phyloP scores from a whole-genome alignment of 2,329 filamentous ascomycete species.

The Fusarium pilosicola region DNA sequence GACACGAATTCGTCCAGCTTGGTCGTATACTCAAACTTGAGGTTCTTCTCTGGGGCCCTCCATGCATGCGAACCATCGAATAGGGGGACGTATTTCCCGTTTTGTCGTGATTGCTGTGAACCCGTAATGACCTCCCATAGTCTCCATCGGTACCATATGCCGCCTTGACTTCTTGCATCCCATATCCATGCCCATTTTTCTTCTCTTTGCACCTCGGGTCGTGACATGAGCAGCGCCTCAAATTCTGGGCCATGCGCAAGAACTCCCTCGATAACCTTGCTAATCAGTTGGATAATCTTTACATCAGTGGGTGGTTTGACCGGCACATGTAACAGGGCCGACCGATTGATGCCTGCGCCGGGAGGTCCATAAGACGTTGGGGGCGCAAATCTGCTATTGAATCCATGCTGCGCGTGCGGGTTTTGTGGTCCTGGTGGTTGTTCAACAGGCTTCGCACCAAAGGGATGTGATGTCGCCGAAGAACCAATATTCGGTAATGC shows the following conservation, averaged over 20 bases:
- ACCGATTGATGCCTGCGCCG: constrained; percentile 55
- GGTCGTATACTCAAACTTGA: constrained; percentile 86
- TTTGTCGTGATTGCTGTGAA: constrained; percentile 56
- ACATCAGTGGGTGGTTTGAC: constrained; percentile 82
- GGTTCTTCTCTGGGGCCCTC: constrained; percentile 75
- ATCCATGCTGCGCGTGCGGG: constrained; percentile 56
- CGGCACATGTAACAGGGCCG: constrained; percentile 70
- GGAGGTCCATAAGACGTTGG: constrained; percentile 72
- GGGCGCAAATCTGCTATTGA: constrained; percentile 75
- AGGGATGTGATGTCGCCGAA: constrained; percentile 70
- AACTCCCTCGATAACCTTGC: constrained; percentile 85
- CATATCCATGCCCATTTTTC: constrained; percentile 96
- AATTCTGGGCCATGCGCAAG: constrained; percentile 86
- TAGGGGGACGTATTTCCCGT: constrained; percentile 68
- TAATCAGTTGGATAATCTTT: constrained; percentile 82
- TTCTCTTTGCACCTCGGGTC: constrained; percentile 82
- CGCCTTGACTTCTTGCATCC: constrained; percentile 81
- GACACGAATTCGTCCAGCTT: constrained; percentile 81
- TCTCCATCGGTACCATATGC: constrained; percentile 92
- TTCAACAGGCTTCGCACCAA: constrained; percentile 77
- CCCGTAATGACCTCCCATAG: constrained; percentile 88
- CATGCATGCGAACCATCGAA: constrained; percentile 84
- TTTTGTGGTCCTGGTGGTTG: constrained; percentile 51
- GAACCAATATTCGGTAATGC: constrained; percentile 46
- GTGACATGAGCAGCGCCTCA: constrained; percentile 90